phyloP scores from a whole-genome alignment of 805 yeast genomes.

The Komagataella kurtzmanii region DNA sequence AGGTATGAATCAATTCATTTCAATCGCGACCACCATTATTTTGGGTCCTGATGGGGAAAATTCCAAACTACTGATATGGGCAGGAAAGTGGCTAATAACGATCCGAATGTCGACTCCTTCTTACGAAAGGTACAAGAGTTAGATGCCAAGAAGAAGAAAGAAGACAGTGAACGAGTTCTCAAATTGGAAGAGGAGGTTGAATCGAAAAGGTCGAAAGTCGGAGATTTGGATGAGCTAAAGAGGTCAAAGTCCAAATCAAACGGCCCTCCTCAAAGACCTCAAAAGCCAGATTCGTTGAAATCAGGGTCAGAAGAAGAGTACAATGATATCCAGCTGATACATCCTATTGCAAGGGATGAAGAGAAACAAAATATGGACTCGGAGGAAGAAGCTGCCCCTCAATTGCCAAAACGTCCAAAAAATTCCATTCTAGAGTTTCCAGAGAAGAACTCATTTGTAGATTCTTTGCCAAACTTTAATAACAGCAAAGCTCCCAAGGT shows the following conservation, averaged over 20 bases:
- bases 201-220: constrained; percentile 3
- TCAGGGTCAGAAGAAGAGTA: neutral
- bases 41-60: neutral
- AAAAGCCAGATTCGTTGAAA: constrained; percentile 1
- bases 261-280: constrained; percentile 1
- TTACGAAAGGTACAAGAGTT: constrained; percentile 6
- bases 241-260: neutral
- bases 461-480: neutral
- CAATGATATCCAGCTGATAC: constrained; percentile 5
- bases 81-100: constrained; percentile 1
- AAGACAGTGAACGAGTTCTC: constrained; percentile 4
- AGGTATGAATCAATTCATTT: too few species aligned
- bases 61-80: neutral
- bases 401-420: constrained; percentile 4
- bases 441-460: constrained; percentile 2
- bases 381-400: neutral
- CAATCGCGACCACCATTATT: neutral
- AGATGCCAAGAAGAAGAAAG: constrained; percentile 4
- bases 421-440: constrained; percentile 2
- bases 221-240: neutral
- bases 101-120: constrained; percentile 6
- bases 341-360: constrained; percentile 8
- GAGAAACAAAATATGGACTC: neutral
- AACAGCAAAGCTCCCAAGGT: constrained; percentile 10
- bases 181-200: constrained; percentile 5